Conservation (phyloP, 768 basidiomycete genomes). For the Suillus alpinus region DNA sequence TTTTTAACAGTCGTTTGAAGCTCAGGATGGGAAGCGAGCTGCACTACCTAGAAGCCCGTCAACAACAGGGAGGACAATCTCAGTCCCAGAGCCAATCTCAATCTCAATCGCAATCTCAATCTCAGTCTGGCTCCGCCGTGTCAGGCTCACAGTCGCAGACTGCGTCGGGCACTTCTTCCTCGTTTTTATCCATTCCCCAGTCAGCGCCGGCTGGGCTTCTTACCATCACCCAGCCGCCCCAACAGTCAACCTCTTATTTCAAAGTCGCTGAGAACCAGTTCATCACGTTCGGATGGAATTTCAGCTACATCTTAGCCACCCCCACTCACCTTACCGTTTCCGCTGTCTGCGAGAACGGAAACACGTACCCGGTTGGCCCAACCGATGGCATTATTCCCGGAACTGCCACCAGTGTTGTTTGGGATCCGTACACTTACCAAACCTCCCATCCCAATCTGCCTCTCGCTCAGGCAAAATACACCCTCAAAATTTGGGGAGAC, state of each 20-base stretch:
- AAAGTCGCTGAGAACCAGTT: conserved; percentile 74
- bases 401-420: conserved; percentile 66
- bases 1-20: background rate
- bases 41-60: background rate
- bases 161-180: conserved; percentile 6
- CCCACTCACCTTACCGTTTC: conserved; percentile 78
- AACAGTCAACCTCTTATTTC: conserved; percentile 80
- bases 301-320: conserved; percentile 67
- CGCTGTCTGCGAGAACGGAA: conserved; percentile 82
- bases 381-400: conserved; percentile 71
- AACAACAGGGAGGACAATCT: conserved; percentile 7
- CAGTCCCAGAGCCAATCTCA: background rate
- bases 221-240: conserved; percentile 76
- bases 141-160: conserved; percentile 8
- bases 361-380: conserved; percentile 86
- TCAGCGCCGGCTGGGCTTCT: conserved; percentile 62
- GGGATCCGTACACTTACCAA: conserved; percentile 81
- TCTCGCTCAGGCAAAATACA: conserved; percentile 74
- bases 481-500: conserved; percentile 79
- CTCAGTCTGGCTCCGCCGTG: conserved; percentile 8
- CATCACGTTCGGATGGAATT: conserved; percentile 92
- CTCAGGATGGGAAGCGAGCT: background rate
- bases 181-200: conserved; percentile 39
- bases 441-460: conserved; percentile 55
- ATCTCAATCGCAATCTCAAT: conserved; percentile 7